A percentile compares a stretch with the other conserved stretches of the same genome.
Conservation (phyloP, 257 asterid species). For the Mitragyna speciosa region DNA sequence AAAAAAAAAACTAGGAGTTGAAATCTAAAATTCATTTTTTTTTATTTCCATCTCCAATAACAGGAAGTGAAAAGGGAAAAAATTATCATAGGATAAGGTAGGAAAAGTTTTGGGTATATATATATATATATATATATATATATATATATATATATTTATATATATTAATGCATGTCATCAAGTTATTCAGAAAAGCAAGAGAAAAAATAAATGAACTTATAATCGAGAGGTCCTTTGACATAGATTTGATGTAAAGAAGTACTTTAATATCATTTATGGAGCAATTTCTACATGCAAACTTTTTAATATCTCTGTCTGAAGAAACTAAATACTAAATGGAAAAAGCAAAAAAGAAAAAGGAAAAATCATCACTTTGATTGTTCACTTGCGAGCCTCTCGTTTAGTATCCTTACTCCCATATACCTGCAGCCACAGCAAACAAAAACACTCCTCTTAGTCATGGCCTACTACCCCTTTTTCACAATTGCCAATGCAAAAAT, state of each 20-base stretch:
- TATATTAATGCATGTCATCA: neutral
- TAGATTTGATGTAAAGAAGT: neutral
- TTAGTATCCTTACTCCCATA: constrained; percentile 64
- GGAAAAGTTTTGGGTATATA: neutral
- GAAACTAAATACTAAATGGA: neutral
- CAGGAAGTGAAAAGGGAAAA: neutral
- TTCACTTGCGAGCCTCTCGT: constrained; percentile 47
- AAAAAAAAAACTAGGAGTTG: neutral
- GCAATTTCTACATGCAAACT: neutral
- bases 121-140: too few relatives aligned
- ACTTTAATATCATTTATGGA: neutral
- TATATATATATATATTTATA: too few relatives aligned
- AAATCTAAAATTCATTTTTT: neutral
- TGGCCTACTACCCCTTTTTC: neutral
- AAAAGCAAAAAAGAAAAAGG: neutral
- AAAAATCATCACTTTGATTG: constrained; percentile 15
- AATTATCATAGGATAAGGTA: neutral
- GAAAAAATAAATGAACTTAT: neutral
- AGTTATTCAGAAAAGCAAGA: neutral
- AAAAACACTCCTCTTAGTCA: neutral
- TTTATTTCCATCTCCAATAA: neutral
- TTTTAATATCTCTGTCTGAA: neutral
- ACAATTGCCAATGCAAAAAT: neutral
- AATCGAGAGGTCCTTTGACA: neutral
- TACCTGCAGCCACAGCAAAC: constrained; percentile 43